Percentiles rank a stretch among this genome's conserved stretches.
Conservation (phyloP, 176 grass and related monocot genomes). For the Chloris gayana region DNA sequence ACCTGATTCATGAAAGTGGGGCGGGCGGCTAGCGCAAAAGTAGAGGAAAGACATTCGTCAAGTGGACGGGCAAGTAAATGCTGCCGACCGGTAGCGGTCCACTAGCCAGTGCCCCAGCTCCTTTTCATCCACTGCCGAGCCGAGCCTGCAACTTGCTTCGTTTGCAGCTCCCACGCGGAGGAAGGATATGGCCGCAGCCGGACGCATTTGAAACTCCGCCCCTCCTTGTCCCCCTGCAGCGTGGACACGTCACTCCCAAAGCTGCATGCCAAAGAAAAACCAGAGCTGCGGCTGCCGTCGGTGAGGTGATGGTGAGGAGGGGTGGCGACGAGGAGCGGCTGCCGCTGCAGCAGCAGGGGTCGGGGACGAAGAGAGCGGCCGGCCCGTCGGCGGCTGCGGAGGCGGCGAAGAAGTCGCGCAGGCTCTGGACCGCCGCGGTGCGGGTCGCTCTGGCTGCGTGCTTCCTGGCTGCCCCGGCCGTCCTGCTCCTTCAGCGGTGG, state of each 20-base stretch:
- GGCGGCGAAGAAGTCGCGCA: neutral
- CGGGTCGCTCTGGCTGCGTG: neutral
- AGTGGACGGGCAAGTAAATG: neutral
- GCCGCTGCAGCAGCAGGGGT: neutral
- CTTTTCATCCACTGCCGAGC: neutral
- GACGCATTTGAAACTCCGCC: neutral
- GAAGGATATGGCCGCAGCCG: neutral
- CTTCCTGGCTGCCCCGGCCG: constrained; percentile 33
- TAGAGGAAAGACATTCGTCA: neutral
- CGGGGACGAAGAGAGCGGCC: neutral
- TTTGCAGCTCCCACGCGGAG: neutral
- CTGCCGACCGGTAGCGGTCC: too few relatives aligned
- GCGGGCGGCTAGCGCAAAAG: neutral
- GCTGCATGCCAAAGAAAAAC: neutral
- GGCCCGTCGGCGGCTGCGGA: neutral
- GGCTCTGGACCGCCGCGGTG: neutral
- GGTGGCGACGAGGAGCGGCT: neutral
- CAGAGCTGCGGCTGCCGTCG: neutral
- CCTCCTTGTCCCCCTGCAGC: neutral
- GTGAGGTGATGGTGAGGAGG: neutral
- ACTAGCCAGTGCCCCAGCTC: neutral
- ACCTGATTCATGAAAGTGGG: neutral
- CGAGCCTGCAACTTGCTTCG: constrained; percentile 22
- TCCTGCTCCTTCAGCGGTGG: constrained; percentile 47
- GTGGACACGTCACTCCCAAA: neutral